Percentiles rank a stretch among this genome's conserved stretches.
Evolutionary conservation across 1,284 basidiomycete genomes (phyloP).

Genomic region (Albatrellus sp.): DNA sequence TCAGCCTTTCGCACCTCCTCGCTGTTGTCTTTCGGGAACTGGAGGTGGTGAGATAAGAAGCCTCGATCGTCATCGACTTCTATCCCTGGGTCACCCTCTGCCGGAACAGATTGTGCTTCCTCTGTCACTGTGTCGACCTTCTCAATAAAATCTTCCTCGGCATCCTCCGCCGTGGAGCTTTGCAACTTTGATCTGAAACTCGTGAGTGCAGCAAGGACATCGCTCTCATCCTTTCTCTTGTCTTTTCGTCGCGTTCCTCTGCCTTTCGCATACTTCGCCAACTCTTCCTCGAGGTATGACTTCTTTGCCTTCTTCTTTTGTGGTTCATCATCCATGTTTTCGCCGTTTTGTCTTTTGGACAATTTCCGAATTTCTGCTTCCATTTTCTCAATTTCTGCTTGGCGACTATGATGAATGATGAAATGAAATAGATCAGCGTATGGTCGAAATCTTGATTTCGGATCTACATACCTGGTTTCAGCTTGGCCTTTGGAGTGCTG

Average conservation of each 20-base stretch:
- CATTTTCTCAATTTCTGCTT: slow-evolving; percentile 77
- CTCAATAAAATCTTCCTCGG: slow-evolving; percentile 1
- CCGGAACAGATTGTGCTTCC: slow-evolving; percentile 12
- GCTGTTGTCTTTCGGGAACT: slow-evolving; percentile 68
- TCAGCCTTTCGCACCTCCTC: slow-evolving; percentile 75
- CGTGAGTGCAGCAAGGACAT: slow-evolving; percentile 58
- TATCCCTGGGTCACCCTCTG: slow-evolving; percentile 27
- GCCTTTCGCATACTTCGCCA: slow-evolving; percentile 65
- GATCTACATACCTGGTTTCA: slow-evolving; percentile 3
- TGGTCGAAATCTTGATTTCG: background rate
- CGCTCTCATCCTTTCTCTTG: slow-evolving; percentile 61
- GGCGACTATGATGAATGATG: slow-evolving; percentile 31
- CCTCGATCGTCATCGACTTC: slow-evolving; percentile 77
- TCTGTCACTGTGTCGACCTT: slow-evolving; percentile 17
- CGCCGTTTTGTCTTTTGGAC: slow-evolving; percentile 36
- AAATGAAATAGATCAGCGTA: background rate
- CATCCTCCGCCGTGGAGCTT: slow-evolving; percentile 24
- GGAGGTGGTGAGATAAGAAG: slow-evolving; percentile 67
- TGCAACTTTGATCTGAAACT: slow-evolving; percentile 66
- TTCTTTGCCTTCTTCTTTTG: slow-evolving; percentile 54
- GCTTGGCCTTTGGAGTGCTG: slow-evolving; percentile 9
- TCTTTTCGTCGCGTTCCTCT: slow-evolving; percentile 51
- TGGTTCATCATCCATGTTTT: slow-evolving; percentile 42
- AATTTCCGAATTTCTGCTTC: slow-evolving; percentile 79
- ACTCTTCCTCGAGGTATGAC: slow-evolving; percentile 68